Evolutionary conservation across 1,284 basidiomycete species (phyloP).

Genomic region (Microbotryum intermedium): DNA sequence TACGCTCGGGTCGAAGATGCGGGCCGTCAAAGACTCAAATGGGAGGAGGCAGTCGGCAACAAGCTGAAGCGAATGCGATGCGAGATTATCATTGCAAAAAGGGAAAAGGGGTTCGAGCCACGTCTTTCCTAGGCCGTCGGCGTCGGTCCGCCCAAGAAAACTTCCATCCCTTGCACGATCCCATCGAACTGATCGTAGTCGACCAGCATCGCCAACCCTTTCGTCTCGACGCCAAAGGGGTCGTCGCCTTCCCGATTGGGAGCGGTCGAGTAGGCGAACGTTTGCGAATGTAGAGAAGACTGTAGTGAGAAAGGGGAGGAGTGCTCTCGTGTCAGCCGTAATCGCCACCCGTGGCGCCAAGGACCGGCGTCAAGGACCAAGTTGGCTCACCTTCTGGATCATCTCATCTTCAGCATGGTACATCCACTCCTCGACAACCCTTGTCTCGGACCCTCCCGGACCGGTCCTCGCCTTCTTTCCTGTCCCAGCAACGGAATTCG

Average conservation of each 20-base stretch:
- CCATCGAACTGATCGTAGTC: slow-evolving; percentile 37
- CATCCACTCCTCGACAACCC: slow-evolving; percentile 44
- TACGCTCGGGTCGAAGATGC: no score
- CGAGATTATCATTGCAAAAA: no score
- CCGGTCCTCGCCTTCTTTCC: slow-evolving; percentile 47
- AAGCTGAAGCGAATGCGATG: no score
- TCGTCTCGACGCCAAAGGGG: slow-evolving; percentile 65
- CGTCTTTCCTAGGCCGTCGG: not conserved
- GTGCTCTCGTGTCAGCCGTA: not conserved
- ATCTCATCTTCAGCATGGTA: slow-evolving; percentile 82
- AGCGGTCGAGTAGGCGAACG: slow-evolving; percentile 58
- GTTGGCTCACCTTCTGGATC: slow-evolving; percentile 53
- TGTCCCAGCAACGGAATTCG: slow-evolving; percentile 29
- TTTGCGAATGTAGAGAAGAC: slow-evolving; percentile 54
- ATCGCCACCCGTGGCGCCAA: not conserved
- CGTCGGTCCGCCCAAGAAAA: slow-evolving; percentile 29
- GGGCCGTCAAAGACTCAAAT: no score
- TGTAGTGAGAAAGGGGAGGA: slow-evolving; percentile 35
- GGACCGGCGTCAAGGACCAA: not conserved
- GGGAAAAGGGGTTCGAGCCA: no score
- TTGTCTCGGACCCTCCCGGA: slow-evolving; percentile 40
- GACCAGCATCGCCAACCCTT: slow-evolving; percentile 67
- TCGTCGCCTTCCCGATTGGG: slow-evolving; percentile 50
- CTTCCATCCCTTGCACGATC: slow-evolving; percentile 41
- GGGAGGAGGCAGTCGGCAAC: no score